phyloP scores from a whole-genome alignment of 192 early-diverging fungal genomes.

The Backusella circina region DNA sequence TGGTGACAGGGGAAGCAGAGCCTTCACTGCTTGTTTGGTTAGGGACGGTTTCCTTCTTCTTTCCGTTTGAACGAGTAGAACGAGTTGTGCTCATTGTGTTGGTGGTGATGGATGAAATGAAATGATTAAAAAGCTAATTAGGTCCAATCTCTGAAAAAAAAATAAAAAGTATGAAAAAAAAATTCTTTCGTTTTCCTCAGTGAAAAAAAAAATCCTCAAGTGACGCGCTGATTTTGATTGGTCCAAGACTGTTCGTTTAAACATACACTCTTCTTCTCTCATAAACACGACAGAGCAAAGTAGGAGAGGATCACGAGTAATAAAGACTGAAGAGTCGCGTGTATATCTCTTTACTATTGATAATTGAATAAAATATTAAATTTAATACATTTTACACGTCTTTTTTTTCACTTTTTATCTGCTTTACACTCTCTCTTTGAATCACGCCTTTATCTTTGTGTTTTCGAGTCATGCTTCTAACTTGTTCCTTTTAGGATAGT shows the following conservation, averaged over 20 bases:
- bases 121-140: not conserved
- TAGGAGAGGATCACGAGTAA: not conserved
- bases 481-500: not conserved
- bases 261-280: not conserved
- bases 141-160: not conserved
- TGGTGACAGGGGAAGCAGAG: not conserved
- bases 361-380: not conserved
- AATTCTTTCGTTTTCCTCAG: constrained; percentile 1
- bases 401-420: not conserved
- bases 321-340: not conserved
- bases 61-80: constrained; percentile 7
- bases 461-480: not conserved
- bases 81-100: constrained; percentile 19
- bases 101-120: not conserved
- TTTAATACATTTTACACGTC: not conserved
- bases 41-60: not conserved
- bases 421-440: not conserved
- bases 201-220: not conserved
- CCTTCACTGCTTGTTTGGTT: not conserved
- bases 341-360: not conserved
- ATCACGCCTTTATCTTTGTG: not conserved
- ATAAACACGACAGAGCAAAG: not conserved
- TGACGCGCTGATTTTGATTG: constrained; percentile 9
- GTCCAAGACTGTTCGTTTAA: not conserved
- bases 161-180: constrained; percentile 4